Evolutionary conservation across 768 basidiomycete genomes (phyloP).

Genomic region (Imleria badia): DNA sequence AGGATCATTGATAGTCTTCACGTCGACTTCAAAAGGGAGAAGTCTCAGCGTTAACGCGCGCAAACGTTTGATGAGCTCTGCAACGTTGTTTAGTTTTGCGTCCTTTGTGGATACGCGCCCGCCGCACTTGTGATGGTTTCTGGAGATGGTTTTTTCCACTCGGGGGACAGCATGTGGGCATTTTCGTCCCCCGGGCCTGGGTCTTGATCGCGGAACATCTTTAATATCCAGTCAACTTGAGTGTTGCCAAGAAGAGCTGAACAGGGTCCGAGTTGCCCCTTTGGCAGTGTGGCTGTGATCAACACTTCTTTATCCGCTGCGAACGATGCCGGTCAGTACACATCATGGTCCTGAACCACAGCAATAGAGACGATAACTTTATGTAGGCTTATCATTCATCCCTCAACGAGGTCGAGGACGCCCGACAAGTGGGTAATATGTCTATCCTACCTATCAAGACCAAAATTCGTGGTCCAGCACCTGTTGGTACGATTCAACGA

Average conservation of each 20-base stretch:
- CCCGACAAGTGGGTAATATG: constrained; percentile 86
- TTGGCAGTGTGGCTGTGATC: constrained; percentile 21
- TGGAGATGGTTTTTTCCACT: constrained; percentile 57
- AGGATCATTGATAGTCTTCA: constrained; percentile 62
- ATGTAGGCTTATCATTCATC: constrained; percentile 93
- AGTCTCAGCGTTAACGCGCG: constrained; percentile 72
- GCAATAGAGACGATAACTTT: not conserved
- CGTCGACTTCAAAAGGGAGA: constrained; percentile 79
- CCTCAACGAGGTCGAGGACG: constrained; percentile 82
- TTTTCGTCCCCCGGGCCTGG: constrained; percentile 36
- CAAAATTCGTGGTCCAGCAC: constrained; percentile 89
- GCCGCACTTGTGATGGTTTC: constrained; percentile 74
- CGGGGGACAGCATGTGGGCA: constrained; percentile 43
- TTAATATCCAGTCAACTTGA: not conserved
- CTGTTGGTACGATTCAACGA: constrained; percentile 51
- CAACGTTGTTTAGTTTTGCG: not conserved
- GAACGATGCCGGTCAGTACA: constrained; percentile 53
- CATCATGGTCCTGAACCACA: not conserved
- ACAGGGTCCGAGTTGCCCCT: not conserved
- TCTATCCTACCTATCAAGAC: constrained; percentile 89
- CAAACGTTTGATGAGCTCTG: constrained; percentile 81
- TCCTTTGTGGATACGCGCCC: not conserved
- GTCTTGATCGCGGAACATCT: constrained; percentile 29
- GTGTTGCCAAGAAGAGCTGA: not conserved
- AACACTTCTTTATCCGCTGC: constrained; percentile 24